Base-by-base conservation (phyloP, 495 filamentous ascomycete genomes). In the Penicillium coprophilum region DNA sequence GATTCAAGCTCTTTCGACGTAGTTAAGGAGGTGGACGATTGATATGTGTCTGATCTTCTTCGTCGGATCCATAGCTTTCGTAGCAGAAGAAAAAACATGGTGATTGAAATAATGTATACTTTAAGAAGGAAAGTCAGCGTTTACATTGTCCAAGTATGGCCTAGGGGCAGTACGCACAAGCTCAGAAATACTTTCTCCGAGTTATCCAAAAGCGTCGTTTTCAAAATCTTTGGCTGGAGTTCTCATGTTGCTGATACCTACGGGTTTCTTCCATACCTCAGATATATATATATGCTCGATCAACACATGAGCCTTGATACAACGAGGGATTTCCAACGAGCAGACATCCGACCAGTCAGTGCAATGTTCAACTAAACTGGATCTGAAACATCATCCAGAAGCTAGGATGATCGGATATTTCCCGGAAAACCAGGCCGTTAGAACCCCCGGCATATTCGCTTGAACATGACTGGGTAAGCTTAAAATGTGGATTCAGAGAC, bases 81-180 rank as follows among this genome's bases (percentile, higher is more conserved):
- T 20, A 59, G 28, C 15, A 61, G 13, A 10, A 58, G 19, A 15
- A 56, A 31, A 1, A 57, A 43, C 64, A 64, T 64, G 9, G 15
- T 53, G 4, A 34, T 45, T 39, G 6, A 36, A 17, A 15, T 10
- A 47, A 36, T 15, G 20, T 1, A 39, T 5, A 34, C 45, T n/a
- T 20, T 36, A 23, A 28, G 6, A 46, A 28, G 19, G 9, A 8
- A 39, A 15, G 23, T 20, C 28, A 31, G 27, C 4, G 11, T 32
- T 2, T 31, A 10, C 3, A 30, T 6, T 31, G 1, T 24, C 19
- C 32, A 13, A 6, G 5, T n/a, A 15, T 47, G 27, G 6, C 43
- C 3, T 15, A 8, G 5, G 23, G 30, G 2, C 10, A 20, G 15
- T 19, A 49, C 46, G 13, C 30, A 36, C 46, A 23, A 6, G n/a